Evolutionary conservation across 1,139 yeast species (phyloP).

Genomic region (Nakaseomyces glabratus): DNA sequence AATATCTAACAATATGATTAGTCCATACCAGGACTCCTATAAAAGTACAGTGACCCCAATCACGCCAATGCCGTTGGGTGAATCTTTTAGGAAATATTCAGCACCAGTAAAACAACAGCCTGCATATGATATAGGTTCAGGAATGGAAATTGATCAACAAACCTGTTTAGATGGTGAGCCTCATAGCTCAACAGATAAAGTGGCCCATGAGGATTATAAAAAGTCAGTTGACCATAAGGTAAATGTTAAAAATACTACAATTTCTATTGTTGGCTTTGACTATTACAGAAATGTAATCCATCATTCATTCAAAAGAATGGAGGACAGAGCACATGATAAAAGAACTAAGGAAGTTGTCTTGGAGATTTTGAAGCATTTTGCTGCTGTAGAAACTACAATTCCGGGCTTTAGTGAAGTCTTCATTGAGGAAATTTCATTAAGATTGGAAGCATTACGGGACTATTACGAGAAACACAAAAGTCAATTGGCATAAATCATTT

Average conservation of each 20-base stretch:
- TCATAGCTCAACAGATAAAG: conserved; percentile 1
- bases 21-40: conserved; percentile 11
- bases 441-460: conserved; percentile 27
- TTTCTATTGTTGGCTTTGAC: conserved; percentile 24
- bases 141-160: conserved; percentile 16
- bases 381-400: conserved; percentile 41
- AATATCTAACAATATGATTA: conserved; percentile 12
- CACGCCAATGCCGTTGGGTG: conserved; percentile 15
- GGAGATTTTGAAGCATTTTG: conserved; percentile 34
- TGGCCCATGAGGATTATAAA: not conserved
- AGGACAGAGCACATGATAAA: conserved; percentile 40
- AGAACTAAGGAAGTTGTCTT: conserved; percentile 41
- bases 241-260: conserved; percentile 3
- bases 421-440: conserved; percentile 46
- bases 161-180: not conserved
- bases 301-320: conserved; percentile 38
- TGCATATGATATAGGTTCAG: conserved; percentile 18
- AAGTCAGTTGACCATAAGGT: no score
- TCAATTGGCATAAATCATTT: no score
- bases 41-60: conserved; percentile 20
- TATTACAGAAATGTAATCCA: conserved; percentile 34
- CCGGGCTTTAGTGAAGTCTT: conserved; percentile 60
- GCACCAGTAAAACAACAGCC: conserved; percentile 5
- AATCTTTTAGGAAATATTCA: conserved; percentile 17
- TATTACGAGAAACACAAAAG: conserved; percentile 16